These are phyloP conservation scores for Choanephora cucurbitarum DNA, from an alignment of 371 early-diverging fungal species.

Conservation along the genomic window DNA sequence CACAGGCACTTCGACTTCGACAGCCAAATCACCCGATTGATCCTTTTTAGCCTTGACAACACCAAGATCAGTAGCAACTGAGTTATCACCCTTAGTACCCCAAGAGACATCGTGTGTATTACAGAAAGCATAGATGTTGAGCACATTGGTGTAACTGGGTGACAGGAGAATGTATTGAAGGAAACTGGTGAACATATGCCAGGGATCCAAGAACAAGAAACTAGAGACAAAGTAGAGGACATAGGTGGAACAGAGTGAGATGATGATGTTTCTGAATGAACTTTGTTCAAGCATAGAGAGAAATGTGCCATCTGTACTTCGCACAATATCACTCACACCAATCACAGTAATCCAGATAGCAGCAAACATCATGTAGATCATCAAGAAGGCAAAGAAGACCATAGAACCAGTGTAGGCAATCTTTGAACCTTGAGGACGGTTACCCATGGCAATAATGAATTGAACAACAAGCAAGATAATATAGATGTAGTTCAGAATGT, in stretches of 20 bases:
- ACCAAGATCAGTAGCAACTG: constrained; percentile 46
- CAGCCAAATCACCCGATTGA: constrained; percentile 35
- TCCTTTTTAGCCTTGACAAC: constrained; percentile 49
- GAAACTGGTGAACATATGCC: constrained; percentile 75
- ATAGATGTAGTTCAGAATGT: constrained; percentile 60
- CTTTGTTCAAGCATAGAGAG: constrained; percentile 31
- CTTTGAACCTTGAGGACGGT: constrained; percentile 74
- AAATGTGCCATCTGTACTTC: constrained; percentile 14
- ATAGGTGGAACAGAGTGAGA: constrained; percentile 66
- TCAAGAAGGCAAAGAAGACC: constrained; percentile 54
- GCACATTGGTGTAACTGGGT: constrained; percentile 86
- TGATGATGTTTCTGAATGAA: constrained; percentile 58
- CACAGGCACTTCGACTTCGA: constrained; percentile 70
- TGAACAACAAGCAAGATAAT: constrained; percentile 59
- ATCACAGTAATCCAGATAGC: constrained; percentile 54
- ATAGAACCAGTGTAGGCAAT: constrained; percentile 46
- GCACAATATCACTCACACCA: constrained; percentile 41
- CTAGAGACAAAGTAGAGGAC: constrained; percentile 66
- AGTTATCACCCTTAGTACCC: constrained; percentile 51
- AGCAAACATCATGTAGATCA: constrained; percentile 64
- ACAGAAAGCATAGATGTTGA: constrained; percentile 90
- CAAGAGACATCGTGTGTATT: constrained; percentile 83
- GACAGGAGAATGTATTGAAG: constrained; percentile 73
- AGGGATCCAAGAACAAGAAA: constrained; percentile 69
- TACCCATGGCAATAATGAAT: constrained; percentile 77